phyloP scores from a whole-genome alignment of 208 protist species.

The Wallacemonas rigidus region DNA sequence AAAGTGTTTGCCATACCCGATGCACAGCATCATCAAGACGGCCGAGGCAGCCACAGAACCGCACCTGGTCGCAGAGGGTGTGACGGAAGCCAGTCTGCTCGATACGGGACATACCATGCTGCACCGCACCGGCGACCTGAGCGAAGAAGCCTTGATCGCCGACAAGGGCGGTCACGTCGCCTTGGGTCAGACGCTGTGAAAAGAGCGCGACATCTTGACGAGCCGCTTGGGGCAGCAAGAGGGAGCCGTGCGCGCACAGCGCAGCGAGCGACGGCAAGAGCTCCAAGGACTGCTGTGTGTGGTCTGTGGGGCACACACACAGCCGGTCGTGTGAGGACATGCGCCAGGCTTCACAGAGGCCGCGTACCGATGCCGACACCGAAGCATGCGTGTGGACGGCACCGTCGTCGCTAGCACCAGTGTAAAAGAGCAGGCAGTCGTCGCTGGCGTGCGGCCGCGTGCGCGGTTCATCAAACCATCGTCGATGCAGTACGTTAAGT shows the following conservation, averaged over 20 bases:
- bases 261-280: not conserved
- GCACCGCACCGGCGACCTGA: slow-evolving; percentile 75
- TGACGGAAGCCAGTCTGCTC: slow-evolving; percentile 61
- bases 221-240: not conserved
- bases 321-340: not conserved
- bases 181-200: slow-evolving; percentile 50
- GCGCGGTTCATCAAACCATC: slow-evolving; percentile 30
- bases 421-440: slow-evolving; percentile 93
- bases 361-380: slow-evolving; percentile 70
- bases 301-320: not conserved
- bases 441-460: slow-evolving; percentile 51
- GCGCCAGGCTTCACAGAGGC: slow-evolving; percentile 87
- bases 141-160: slow-evolving; percentile 96
- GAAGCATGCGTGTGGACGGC: slow-evolving; percentile 92
- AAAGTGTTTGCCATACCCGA: slow-evolving; percentile 81
- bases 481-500: slow-evolving; percentile 38
- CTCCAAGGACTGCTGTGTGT: not conserved
- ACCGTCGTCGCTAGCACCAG: slow-evolving; percentile 94
- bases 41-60: slow-evolving; percentile 94
- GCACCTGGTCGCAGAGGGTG: slow-evolving; percentile 43
- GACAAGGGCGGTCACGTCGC: slow-evolving; percentile 93
- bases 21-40: slow-evolving; percentile 89
- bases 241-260: not conserved
- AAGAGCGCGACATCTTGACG: slow-evolving; percentile 63
- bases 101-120: slow-evolving; percentile 28